These are phyloP conservation scores for Beauveria rudraprayagi DNA, from an alignment of 2,329 filamentous ascomycete species.

Conservation along the genomic window DNA sequence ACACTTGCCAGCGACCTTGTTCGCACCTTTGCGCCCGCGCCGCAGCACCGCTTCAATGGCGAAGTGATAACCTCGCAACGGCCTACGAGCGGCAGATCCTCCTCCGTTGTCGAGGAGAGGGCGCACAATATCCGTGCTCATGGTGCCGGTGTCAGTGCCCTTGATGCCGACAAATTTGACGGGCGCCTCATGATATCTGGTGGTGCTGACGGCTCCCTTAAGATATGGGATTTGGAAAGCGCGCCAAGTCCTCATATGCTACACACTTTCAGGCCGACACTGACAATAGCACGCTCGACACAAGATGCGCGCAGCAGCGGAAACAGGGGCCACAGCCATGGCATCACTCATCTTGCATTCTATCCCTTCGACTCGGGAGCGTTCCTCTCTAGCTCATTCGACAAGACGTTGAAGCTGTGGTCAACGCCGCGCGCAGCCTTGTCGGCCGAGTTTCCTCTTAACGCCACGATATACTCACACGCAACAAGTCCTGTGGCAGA, in stretches of 20 bases:
- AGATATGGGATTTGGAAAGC: conserved; percentile 77
- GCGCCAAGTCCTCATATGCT: conserved; percentile 34
- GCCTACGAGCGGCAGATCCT: conserved; percentile 11
- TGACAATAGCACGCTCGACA: conserved; percentile 38
- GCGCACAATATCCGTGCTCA: conserved; percentile 53
- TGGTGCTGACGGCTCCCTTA: conserved; percentile 75
- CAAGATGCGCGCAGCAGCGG: conserved; percentile 15
- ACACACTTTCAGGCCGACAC: conserved; percentile 47
- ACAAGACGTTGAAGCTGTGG: conserved; percentile 70
- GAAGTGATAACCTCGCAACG: conserved; percentile 14
- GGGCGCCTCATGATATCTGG: conserved; percentile 72
- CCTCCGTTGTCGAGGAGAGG: conserved; percentile 19
- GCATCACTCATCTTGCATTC: conserved; percentile 68
- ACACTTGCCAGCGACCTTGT: conserved; percentile 59
- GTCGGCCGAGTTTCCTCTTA: conserved; percentile 61
- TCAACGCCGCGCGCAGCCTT: conserved; percentile 53
- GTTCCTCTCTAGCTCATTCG: conserved; percentile 71
- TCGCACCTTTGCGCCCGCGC: conserved; percentile 59
- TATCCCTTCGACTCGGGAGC: conserved; percentile 70
- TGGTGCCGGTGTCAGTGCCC: conserved; percentile 66
- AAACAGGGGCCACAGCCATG: conserved; percentile 50
- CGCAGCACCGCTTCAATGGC: conserved; percentile 63
- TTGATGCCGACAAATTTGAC: conserved; percentile 76
- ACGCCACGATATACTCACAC: conserved; percentile 66
- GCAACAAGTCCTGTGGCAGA: conserved; percentile 65